Evolutionary conservation across 1,284 basidiomycete genomes (phyloP).

Genomic region (Trichosporon coremiiforme): DNA sequence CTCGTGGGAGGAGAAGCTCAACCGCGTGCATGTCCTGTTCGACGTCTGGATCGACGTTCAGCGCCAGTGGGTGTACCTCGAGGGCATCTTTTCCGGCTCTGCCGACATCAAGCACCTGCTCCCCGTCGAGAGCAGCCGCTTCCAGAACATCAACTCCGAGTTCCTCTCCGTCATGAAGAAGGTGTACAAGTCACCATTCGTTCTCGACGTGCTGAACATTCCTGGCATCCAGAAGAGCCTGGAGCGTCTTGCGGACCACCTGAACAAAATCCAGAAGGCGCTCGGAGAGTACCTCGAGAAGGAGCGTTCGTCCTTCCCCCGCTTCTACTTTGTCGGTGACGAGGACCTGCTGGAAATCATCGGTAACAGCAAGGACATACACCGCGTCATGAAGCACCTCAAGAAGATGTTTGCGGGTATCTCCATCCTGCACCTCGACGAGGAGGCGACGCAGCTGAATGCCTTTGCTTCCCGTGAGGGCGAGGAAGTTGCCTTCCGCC

Average conservation of each 20-base stretch:
- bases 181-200: slow-evolving; percentile 97
- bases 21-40: slow-evolving; percentile 92
- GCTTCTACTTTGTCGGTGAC: slow-evolving; percentile 99
- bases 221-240: slow-evolving; percentile 94
- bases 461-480: slow-evolving; percentile 94
- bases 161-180: slow-evolving; percentile 99
- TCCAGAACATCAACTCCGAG: slow-evolving; percentile 98
- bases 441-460: slow-evolving; percentile 70
- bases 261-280: slow-evolving; percentile 99
- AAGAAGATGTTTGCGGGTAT: slow-evolving; percentile 99
- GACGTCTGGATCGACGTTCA: slow-evolving; percentile 99
- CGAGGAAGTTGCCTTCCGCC: slow-evolving; percentile 82
- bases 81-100: slow-evolving; percentile 98
- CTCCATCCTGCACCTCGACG: slow-evolving; percentile 83
- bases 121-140: slow-evolving; percentile 93
- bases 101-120: slow-evolving; percentile 98
- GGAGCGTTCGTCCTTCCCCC: slow-evolving; percentile 94
- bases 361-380: slow-evolving; percentile 97
- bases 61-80: slow-evolving; percentile 98
- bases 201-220: slow-evolving; percentile 96
- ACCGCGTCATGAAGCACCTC: slow-evolving; percentile 96
- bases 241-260: slow-evolving; percentile 90
- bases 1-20: slow-evolving; percentile 93
- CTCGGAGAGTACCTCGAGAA: slow-evolving; percentile 98
- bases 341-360: slow-evolving; percentile 99